Percentiles rank a stretch among this genome's conserved stretches.
Evolutionary conservation across 768 basidiomycete genomes (phyloP).

Genomic region (Tricholoma hemisulphureum): DNA sequence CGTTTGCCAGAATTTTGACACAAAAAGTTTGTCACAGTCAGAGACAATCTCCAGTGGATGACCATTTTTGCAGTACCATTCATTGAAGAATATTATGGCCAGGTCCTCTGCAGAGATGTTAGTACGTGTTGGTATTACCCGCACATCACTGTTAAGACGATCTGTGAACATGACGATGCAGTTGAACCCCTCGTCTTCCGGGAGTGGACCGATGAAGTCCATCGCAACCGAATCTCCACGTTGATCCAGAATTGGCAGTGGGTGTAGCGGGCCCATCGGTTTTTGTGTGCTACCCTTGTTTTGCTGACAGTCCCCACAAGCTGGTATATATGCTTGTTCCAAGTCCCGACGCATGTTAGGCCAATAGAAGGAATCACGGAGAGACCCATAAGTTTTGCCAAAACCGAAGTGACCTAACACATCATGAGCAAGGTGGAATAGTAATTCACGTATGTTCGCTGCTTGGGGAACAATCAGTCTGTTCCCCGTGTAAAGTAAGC

Average conservation of each 20-base stretch:
- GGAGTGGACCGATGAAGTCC: no score
- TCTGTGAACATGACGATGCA: constrained; percentile 17
- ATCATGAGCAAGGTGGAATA: no score
- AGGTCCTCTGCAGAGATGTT: constrained; percentile 16
- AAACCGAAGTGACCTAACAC: constrained; percentile 30
- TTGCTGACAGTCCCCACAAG: constrained; percentile 10
- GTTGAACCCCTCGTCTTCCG: no score
- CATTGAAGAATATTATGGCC: constrained; percentile 22
- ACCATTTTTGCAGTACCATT: constrained; percentile 26
- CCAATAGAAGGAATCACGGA: no score
- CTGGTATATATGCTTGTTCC: not conserved
- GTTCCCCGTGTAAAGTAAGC: not conserved
- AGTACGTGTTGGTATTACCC: constrained; percentile 6
- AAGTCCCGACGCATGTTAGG: constrained; percentile 27
- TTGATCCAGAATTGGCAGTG: constrained; percentile 22
- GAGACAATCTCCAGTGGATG: constrained; percentile 20
- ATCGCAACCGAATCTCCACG: no score
- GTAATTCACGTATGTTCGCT: not conserved
- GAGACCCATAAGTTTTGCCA: no score
- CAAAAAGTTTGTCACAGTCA: constrained; percentile 24
- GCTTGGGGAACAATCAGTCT: not conserved
- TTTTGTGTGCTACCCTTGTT: constrained; percentile 23
- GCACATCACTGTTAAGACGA: constrained; percentile 26
- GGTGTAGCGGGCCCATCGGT: constrained; percentile 24
- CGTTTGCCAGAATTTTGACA: constrained; percentile 29